Percentiles rank a stretch among this genome's conserved stretches.
Conservation (phyloP, 2,329 filamentous ascomycete genomes). For the Colletotrichum incanum region DNA sequence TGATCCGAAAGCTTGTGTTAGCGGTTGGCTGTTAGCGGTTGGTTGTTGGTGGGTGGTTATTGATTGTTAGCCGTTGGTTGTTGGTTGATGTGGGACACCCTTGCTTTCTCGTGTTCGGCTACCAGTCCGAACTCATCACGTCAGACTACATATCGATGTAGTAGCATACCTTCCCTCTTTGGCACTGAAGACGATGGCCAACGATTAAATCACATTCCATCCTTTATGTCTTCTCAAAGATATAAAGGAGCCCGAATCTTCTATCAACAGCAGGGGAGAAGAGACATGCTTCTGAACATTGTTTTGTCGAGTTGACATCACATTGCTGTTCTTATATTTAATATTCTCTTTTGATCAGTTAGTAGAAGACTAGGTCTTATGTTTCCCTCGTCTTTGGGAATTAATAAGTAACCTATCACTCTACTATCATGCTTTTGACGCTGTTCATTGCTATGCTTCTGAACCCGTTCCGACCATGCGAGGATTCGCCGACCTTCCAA, state of each 20-base stretch:
- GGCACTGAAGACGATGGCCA: background rate
- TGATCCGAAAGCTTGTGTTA: background rate
- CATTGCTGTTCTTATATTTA: background rate
- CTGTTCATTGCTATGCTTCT: conserved; percentile 3
- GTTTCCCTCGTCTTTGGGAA: background rate
- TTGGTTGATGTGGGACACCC: background rate
- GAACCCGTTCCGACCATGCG: background rate
- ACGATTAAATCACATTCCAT: background rate
- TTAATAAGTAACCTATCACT: background rate
- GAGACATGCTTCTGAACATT: background rate
- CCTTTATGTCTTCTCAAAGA: background rate
- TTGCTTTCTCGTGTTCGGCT: background rate
- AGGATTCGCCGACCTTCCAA: conserved; percentile 2
- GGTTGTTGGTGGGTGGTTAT: background rate
- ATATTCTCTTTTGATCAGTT: background rate
- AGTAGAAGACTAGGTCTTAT: background rate
- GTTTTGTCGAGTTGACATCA: background rate
- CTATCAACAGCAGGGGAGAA: background rate
- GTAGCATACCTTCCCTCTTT: background rate
- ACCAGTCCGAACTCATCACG: background rate
- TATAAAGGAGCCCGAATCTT: background rate
- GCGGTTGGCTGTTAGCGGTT: background rate
- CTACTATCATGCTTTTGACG: conserved; percentile 1
- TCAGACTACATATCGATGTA: fast-evolving
- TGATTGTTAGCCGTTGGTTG: too few relatives aligned